These are phyloP conservation scores for Castanea crenata DNA, from an alignment of 306 rosid species.

Conservation along the genomic window DNA sequence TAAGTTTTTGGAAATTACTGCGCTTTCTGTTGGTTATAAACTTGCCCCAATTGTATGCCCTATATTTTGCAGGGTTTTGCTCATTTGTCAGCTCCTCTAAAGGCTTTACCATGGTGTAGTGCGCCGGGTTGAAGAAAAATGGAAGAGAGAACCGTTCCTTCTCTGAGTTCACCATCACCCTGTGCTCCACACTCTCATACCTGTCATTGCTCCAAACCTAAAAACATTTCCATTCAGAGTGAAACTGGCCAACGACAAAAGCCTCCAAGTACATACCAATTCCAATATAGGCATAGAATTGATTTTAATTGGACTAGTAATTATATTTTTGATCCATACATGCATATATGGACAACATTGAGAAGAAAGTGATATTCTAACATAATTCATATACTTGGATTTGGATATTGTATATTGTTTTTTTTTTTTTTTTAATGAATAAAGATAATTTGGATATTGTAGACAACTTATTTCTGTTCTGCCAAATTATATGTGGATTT, in stretches of 20 bases:
- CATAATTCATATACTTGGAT: too few relatives aligned
- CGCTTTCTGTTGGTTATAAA: conserved; percentile 27
- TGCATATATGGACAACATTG: too few relatives aligned
- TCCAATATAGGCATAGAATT: too few relatives aligned
- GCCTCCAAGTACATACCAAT: neutral
- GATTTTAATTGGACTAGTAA: too few relatives aligned
- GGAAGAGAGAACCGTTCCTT: conserved; percentile 56
- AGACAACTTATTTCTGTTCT: too few relatives aligned
- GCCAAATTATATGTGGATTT: too few relatives aligned
- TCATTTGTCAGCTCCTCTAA: conserved; percentile 39
- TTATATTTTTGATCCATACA: too few relatives aligned
- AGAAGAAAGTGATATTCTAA: too few relatives aligned
- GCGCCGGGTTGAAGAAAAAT: conserved; percentile 59
- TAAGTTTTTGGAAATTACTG: conserved; percentile 43
- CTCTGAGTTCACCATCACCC: conserved; percentile 46
- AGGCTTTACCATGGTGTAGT: conserved; percentile 42
- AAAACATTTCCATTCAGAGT: neutral
- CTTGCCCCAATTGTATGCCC: conserved; percentile 61
- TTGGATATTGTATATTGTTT: too few relatives aligned
- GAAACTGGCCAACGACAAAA: neutral
- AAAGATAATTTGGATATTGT: too few relatives aligned
- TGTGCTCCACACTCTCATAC: conserved; percentile 70
- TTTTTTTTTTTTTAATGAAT: too few relatives aligned
- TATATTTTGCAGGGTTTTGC: conserved; percentile 44
- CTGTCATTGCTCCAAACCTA: conserved; percentile 83